Base-by-base conservation (phyloP, 2,329 filamentous ascomycete species). In the Hymenoscyphus linearis region DNA sequence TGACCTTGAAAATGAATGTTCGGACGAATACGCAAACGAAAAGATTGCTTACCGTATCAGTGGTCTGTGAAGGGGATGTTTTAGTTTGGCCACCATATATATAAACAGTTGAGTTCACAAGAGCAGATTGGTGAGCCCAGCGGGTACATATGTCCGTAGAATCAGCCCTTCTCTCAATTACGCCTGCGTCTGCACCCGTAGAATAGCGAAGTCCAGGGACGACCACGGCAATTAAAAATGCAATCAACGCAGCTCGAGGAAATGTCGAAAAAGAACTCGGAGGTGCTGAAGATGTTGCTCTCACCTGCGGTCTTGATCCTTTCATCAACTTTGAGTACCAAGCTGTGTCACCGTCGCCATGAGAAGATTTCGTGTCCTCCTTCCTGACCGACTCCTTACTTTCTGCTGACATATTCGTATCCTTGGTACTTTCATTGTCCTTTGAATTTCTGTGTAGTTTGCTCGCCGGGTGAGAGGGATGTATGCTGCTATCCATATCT, bases 51-150 rank as follows among this genome's bases (percentile, higher is more conserved):
- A 89, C 92, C 1, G 84, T 87, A 69, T 90, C 76, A 5, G 77
- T 74, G 1, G 76, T 80, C 68, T 92, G 88, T 37, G 80, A 79
- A 14, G 79, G 73, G 16, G 79, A 73, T 1, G 78, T 82, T 56
- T 80, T 88, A 14, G 84, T 81, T 66, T 88, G 81, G 27, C 89
- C 90, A 37, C 89, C 89, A 67, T 91, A 93, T 59, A 91, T 82
- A 71, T 90, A 93, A 2, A 92, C 70, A 0, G 88, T 92, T 14
- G 88, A 89, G 66, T 91, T 91, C 16, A 93, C 79, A 37, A 89
- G 72, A 3, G 89, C 85, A 63, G 5, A 18, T 74, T 89, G 86
- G 58, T 86, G 83, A 18, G 82, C 82, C 85, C 85, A 90, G 71
- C 87, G 76, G 59, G 81, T 80, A 69, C 87, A 90, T 14, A 86